Percentiles rank a stretch among this genome's conserved stretches.
These are phyloP conservation scores for Dactylellina haptotyla DNA, from an alignment of 2,329 filamentous ascomycete genomes.

Conservation along the genomic window DNA sequence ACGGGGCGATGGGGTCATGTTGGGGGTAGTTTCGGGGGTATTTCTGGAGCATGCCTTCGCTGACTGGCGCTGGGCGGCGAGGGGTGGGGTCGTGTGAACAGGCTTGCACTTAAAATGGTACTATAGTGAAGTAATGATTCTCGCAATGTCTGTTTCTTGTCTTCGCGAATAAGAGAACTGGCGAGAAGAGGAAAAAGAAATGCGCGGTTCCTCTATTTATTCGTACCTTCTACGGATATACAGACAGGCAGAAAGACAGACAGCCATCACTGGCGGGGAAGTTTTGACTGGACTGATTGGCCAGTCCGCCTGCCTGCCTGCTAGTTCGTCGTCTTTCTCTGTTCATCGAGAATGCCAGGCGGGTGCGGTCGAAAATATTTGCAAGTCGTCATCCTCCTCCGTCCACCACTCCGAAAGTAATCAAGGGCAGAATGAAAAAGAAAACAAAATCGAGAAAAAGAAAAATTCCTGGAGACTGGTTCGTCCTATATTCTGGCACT, in stretches of 20 bases:
- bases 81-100: conserved; percentile 52
- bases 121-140: conserved; percentile 46
- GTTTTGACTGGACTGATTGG: too few species aligned
- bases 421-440: not conserved
- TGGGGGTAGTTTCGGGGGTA: conserved; percentile 16
- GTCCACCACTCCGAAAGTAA: too few species aligned
- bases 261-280: too few species aligned
- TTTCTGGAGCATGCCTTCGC: conserved; percentile 9
- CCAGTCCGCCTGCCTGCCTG: not conserved
- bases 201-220: too few species aligned
- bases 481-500: too few species aligned
- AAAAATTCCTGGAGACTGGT: too few species aligned
- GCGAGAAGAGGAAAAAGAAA: not conserved
- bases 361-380: conserved; percentile 33
- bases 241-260: too few species aligned
- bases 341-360: conserved; percentile 30
- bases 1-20: conserved; percentile 37
- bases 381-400: conserved; percentile 34
- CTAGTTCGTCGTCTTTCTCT: conserved; percentile 14
- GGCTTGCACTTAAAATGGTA: conserved; percentile 43
- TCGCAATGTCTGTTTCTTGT: not conserved
- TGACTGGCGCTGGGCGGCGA: conserved; percentile 36
- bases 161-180: not conserved
- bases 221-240: too few species aligned
- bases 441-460: too few species aligned